Percentiles rank a stretch among this genome's conserved stretches.
These are phyloP conservation scores for Trichoderma erinaceum DNA, from an alignment of 495 filamentous ascomycete species.

Conservation along the genomic window DNA sequence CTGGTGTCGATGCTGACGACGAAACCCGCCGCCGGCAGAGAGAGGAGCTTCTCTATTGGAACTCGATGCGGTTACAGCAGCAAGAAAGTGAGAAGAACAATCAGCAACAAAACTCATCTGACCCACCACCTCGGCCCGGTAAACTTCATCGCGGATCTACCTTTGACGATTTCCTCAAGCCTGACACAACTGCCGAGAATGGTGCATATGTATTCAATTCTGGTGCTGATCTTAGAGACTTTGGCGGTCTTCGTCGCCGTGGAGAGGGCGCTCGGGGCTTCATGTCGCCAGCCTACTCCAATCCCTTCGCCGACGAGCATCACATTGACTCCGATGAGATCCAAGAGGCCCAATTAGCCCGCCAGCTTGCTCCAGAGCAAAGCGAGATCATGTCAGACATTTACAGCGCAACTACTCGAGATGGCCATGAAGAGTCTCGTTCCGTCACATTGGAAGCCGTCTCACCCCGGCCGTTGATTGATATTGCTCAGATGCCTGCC, in stretches of 20 bases:
- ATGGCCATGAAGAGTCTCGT: slow-evolving; percentile 14
- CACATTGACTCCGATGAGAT: slow-evolving; percentile 40
- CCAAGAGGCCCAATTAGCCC: slow-evolving; percentile 30
- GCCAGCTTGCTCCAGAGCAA: slow-evolving; percentile 33
- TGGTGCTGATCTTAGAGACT: slow-evolving; percentile 33
- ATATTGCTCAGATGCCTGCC: not conserved
- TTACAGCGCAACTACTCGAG: slow-evolving; percentile 44
- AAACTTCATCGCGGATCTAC: slow-evolving; percentile 27
- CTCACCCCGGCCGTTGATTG: not conserved
- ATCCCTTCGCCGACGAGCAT: slow-evolving; percentile 56
- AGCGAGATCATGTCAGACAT: slow-evolving; percentile 47
- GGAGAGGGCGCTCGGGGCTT: slow-evolving; percentile 44
- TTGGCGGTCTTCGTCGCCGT: slow-evolving; percentile 41
- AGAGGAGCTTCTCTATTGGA: slow-evolving; percentile 71
- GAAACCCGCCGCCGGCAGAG: slow-evolving; percentile 58
- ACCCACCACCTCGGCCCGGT: slow-evolving; percentile 16
- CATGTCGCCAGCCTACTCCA: slow-evolving; percentile 46
- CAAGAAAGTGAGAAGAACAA: slow-evolving; percentile 26
- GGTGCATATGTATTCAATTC: slow-evolving; percentile 49
- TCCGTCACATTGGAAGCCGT: not conserved
- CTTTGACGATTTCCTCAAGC: slow-evolving; percentile 51
- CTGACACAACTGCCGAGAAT: slow-evolving; percentile 36
- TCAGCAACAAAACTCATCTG: slow-evolving; percentile 14
- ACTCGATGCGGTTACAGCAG: slow-evolving; percentile 36
- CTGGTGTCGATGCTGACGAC: slow-evolving; percentile 61